These are phyloP conservation scores for Penicillium canescens DNA, from an alignment of 495 filamentous ascomycete genomes.

Conservation along the genomic window DNA sequence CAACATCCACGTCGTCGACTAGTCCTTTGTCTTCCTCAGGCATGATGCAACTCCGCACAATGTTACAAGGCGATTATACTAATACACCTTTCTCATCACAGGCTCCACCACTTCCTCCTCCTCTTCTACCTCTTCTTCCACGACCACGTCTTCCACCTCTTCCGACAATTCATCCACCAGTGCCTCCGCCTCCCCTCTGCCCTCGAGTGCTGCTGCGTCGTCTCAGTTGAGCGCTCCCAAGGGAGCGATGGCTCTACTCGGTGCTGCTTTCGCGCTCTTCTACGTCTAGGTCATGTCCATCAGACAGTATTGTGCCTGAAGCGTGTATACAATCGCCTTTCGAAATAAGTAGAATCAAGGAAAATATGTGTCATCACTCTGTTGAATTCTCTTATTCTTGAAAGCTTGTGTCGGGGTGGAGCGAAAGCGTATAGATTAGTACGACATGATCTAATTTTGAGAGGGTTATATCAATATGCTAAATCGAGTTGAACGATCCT, in stretches of 20 bases:
- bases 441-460: not conserved
- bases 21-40: constrained; percentile 14
- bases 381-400: not conserved
- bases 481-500: not conserved
- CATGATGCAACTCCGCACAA: constrained; percentile 13
- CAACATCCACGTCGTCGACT: constrained; percentile 4
- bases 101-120: not conserved
- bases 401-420: not conserved
- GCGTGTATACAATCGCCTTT: no score
- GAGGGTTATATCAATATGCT: not conserved
- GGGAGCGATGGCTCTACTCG: constrained; percentile 10
- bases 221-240: constrained; percentile 8
- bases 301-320: not conserved
- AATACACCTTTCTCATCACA: not conserved
- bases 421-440: not conserved
- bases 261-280: constrained; percentile 12
- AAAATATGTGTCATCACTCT: no score
- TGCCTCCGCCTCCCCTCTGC: not conserved
- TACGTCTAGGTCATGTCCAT: constrained; percentile 7
- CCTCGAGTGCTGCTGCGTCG: constrained; percentile 6
- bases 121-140: not conserved
- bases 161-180: not conserved
- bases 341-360: no score
- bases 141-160: not conserved
- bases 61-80: constrained; percentile 1